Base-by-base conservation (phyloP, 176 grass and related monocot genomes). In the Aegilops bicornis region DNA sequence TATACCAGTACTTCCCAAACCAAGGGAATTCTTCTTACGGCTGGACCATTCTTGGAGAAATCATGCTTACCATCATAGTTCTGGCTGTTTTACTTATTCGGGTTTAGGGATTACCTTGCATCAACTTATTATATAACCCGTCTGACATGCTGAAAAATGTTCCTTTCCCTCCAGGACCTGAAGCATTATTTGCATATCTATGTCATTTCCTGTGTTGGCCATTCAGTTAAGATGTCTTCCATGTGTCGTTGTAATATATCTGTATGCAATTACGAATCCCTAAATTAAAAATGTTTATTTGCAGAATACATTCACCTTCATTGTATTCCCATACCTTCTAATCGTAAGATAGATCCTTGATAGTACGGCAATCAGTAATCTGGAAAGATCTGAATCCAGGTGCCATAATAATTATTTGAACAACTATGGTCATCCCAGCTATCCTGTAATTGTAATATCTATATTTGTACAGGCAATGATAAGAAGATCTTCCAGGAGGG, bases 41-140 rank as follows among this genome's bases (percentile, higher is more conserved):
- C 62, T 98, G 93, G 93, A 94, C 87, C 43, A 91, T 92, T 82
- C 92, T 98, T 17, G 96, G 96, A 80, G 96, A 93, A 81, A 91
- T 98, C 79, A 80, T 98, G 86, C 96, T 98, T 54, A 94, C 92
- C 84, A 94, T 98, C 65, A 98, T 93, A 86, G 96, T 92, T 96
- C 63, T 65, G 83, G 37, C 64, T 52, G 56, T 63, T 62, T 33
- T 70, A 14, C 35, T 37, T 77, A 64, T 79, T 37, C 12, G 74
- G n/a, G 17, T 29, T 12, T 74, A 59, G 3, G 35, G 56, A 17
- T 83, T 33, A 32, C 19, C 33, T 59, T 66, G 29, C 2, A 90
- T 33, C 25, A 36, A 43, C 13, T 39, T 79, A 69, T 83, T 60
- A 14, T 67, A 7, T 32, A 74, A 35, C 59, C 2, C 3, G 33